Base-by-base conservation (phyloP, 2,329 filamentous ascomycete species). In the Coleophoma cylindrospora region DNA sequence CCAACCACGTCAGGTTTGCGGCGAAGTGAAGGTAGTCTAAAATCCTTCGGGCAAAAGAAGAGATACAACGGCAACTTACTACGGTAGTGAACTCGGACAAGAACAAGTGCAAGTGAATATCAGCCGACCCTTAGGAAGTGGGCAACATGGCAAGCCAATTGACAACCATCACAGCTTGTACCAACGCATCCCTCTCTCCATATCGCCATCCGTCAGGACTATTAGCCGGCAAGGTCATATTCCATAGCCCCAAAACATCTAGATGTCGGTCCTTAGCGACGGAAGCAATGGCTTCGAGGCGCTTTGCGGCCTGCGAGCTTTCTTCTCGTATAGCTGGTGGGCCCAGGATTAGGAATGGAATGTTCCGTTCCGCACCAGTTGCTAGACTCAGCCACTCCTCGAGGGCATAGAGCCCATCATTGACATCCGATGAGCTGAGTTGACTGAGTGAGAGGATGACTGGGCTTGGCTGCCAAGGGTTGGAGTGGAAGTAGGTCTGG, bases 221-320 rank as follows among this genome's bases (percentile, higher is more conserved):
- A 38, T 38, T 17, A 12, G 67, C 69, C 51, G 72, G 68, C 36
- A 71, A 51, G 0, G 70, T 73, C 46, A 69, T 57, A 58, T 73
- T 74, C 55, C 68, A 74, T 64, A 74, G 65, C 10, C 64, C 64
- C 47, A 75, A 54, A 15, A 68, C 58, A 45, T 74, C 72, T 50
- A 73, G 64, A 27, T 27, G 27, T 27, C 27, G 3, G 7, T 59
- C 55, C 17, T 54, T 61, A 1, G 70, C 70, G 21, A 66, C 40
- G 56, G 50, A 34, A 47, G 15, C 55, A 34, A 70, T 64, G 45
- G 68, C 61, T 8, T 66, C 51, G 7, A 65, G 44, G 40, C 14
- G 12, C 40, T 43, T 38, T 7, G 13, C 36, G 36, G 12, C 36
- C 36, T 38, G 6, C 27, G 27, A 27, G 27, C 27, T 27, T 27